A percentile compares a stretch with the other conserved stretches of the same genome.
Conservation (phyloP, 2,329 filamentous ascomycete genomes). For the Periconia sp. region DNA sequence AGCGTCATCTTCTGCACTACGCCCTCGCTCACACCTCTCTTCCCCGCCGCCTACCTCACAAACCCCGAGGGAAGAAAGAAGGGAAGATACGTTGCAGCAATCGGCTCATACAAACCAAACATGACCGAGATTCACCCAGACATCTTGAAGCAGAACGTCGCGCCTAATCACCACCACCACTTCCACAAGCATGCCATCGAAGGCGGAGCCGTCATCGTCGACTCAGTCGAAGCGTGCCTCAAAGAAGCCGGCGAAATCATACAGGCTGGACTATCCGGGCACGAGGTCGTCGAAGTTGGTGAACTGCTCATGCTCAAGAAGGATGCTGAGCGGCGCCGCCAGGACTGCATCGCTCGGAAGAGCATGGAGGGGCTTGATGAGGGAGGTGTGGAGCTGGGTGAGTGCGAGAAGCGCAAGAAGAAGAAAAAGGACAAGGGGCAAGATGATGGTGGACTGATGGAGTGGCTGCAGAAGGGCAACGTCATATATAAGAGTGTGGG, state of each 20-base stretch:
- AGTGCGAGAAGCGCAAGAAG: constrained; percentile 76
- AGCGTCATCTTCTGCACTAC: constrained; percentile 92
- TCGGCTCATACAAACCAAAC: constrained; percentile 71
- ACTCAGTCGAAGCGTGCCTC: constrained; percentile 77
- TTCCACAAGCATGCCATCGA: constrained; percentile 68
- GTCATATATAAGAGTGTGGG: constrained; percentile 75
- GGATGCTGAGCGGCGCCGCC: constrained; percentile 51
- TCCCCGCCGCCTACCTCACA: constrained; percentile 75
- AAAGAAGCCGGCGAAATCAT: constrained; percentile 88
- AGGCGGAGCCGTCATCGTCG: constrained; percentile 66
- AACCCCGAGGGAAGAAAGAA: constrained; percentile 72
- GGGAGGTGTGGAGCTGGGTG: constrained; percentile 72
- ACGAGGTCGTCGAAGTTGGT: constrained; percentile 84
- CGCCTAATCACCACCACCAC: constrained; percentile 61
- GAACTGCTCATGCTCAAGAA: constrained; percentile 74
- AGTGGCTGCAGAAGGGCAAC: constrained; percentile 68
- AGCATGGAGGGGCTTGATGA: constrained; percentile 60
- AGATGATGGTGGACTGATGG: constrained; percentile 52
- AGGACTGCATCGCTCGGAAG: constrained; percentile 37
- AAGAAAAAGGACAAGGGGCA: constrained; percentile 52
- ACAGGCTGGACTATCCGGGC: constrained; percentile 72
- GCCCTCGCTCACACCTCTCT: constrained; percentile 74
- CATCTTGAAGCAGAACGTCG: constrained; percentile 70
- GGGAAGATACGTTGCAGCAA: constrained; percentile 73
- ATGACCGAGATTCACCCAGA: constrained; percentile 87